Evolutionary conservation across 2,329 filamentous ascomycete genomes (phyloP).

Genomic region (Pseudofabraea citricarpa): DNA sequence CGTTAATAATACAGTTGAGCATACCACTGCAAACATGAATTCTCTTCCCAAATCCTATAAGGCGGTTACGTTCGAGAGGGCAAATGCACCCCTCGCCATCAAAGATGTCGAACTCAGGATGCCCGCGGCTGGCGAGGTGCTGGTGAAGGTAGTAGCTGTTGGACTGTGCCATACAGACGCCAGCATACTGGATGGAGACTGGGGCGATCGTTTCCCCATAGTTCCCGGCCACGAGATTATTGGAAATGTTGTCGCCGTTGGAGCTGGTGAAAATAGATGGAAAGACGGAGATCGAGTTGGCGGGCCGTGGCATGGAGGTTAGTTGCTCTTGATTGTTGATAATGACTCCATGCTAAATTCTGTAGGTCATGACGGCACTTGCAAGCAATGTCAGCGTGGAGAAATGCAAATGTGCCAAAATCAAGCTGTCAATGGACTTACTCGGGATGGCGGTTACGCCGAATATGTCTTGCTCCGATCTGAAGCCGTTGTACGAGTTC

Average conservation of each 20-base stretch:
- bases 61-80: slow-evolving; percentile 54
- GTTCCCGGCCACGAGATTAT: slow-evolving; percentile 69
- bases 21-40: slow-evolving; percentile 9
- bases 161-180: slow-evolving; percentile 56
- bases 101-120: slow-evolving; percentile 53
- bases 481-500: slow-evolving; percentile 56
- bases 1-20: too few relatives aligned
- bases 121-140: slow-evolving; percentile 53
- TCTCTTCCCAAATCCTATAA: slow-evolving; percentile 61
- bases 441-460: slow-evolving; percentile 61
- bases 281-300: slow-evolving; percentile 63
- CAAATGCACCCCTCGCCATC: slow-evolving; percentile 48
- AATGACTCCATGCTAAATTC: too few relatives aligned
- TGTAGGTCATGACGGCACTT: slow-evolving; percentile 44
- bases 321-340: too few relatives aligned
- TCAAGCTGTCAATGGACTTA: slow-evolving; percentile 58
- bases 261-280: slow-evolving; percentile 51
- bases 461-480: slow-evolving; percentile 57
- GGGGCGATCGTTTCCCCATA: slow-evolving; percentile 54
- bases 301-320: slow-evolving; percentile 62
- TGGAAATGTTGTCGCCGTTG: slow-evolving; percentile 59
- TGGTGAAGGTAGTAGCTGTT: slow-evolving; percentile 68
- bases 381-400: slow-evolving; percentile 57
- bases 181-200: slow-evolving; percentile 37
- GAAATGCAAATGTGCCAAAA: slow-evolving; percentile 67